Percentiles rank a stretch among this genome's conserved stretches.
Conservation (phyloP, 495 filamentous ascomycete species). For the Bryoglossum gracile region DNA sequence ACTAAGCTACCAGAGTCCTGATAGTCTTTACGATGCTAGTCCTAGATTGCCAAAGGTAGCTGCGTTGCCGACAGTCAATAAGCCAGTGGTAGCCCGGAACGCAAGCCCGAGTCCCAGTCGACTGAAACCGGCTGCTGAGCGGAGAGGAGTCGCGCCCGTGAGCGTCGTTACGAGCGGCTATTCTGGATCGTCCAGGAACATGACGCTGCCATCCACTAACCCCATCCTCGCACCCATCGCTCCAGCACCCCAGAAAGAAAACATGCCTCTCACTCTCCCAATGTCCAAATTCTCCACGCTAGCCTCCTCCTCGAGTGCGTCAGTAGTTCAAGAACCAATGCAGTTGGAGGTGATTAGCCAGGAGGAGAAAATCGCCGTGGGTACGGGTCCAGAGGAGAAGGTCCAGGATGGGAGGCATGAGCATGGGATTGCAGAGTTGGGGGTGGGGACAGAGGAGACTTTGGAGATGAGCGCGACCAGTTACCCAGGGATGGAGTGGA, state of each 20-base stretch:
- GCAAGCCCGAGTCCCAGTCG: no score
- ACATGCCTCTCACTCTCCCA: not conserved
- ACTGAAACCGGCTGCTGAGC: no score
- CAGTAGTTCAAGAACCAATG: not conserved
- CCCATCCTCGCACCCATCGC: no score
- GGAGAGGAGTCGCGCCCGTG: no score
- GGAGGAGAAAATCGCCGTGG: slow-evolving; percentile 13
- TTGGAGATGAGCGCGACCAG: slow-evolving; percentile 78
- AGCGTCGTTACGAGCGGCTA: no score
- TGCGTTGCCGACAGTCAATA: no score
- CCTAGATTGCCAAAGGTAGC: slow-evolving; percentile 11
- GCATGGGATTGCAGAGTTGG: not conserved
- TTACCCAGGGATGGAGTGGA: slow-evolving; percentile 79
- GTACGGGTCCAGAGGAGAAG: not conserved
- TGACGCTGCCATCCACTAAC: no score
- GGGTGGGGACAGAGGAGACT: slow-evolving; percentile 25
- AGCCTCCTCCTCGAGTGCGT: not conserved
- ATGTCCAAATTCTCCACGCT: no score
- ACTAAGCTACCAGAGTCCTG: not conserved
- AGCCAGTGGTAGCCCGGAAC: no score
- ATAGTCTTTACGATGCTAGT: slow-evolving; percentile 9
- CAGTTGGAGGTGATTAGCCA: not conserved
- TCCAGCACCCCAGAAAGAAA: not conserved
- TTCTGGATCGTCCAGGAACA: no score
- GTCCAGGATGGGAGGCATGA: no score